Evolutionary conservation across 306 rosid species (phyloP).

Genomic region (Begonia masoniana): DNA sequence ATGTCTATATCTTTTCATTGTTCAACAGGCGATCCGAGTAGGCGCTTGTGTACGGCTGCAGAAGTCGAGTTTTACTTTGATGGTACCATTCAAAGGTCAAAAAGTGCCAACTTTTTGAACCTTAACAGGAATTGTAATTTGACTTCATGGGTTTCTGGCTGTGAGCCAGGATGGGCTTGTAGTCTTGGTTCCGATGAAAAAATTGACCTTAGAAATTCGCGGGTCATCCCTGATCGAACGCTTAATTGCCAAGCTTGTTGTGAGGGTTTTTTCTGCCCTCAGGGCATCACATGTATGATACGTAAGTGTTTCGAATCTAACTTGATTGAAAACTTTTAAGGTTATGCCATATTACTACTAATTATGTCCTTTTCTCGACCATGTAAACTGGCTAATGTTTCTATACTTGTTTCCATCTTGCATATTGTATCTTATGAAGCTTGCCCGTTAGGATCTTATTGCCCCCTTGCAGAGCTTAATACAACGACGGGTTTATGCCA

Average conservation of each 20-base stretch:
- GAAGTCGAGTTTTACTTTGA: conserved; percentile 63
- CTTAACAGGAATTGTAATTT: conserved; percentile 89
- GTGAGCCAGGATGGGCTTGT: conserved; percentile 99
- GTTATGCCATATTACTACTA: no score
- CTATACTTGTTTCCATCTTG: conserved; percentile 25
- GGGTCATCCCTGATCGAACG: conserved; percentile 68
- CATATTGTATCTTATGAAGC: conserved; percentile 39
- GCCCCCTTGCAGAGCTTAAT: conserved; percentile 72
- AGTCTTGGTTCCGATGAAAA: conserved; percentile 32
- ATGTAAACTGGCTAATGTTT: conserved; percentile 5
- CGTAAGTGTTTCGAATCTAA: conserved; percentile 41
- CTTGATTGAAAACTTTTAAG: no score
- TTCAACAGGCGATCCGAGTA: conserved; percentile 53
- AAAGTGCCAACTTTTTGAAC: conserved; percentile 42
- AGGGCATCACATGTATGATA: conserved; percentile 92
- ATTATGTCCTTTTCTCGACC: no score
- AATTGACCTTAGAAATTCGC: conserved; percentile 45
- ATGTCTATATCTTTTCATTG: conserved; percentile 8
- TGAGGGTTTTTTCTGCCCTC: conserved; percentile 94
- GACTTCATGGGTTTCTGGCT: conserved; percentile 86
- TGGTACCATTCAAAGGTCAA: conserved; percentile 35
- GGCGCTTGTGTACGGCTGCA: conserved; percentile 77
- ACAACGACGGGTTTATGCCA: conserved; percentile 71
- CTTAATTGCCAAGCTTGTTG: conserved; percentile 71
- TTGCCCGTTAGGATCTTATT: conserved; percentile 88